These are phyloP conservation scores for Emydomyces testavorans DNA, from an alignment of 2,329 filamentous ascomycete species.

Conservation along the genomic window DNA sequence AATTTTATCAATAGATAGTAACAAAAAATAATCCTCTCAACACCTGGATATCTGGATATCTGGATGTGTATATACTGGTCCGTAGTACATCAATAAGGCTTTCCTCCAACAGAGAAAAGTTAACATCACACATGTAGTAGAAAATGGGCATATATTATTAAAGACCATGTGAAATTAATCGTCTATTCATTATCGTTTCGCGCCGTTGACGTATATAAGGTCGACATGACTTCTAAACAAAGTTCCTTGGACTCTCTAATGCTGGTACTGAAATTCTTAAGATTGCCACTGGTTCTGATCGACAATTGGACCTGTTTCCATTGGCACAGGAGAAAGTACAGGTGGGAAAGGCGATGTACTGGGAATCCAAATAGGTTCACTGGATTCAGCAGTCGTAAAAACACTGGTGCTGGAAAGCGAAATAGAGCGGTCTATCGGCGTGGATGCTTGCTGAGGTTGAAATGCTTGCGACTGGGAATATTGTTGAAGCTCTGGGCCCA, in stretches of 20 bases:
- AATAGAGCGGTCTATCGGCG: background rate
- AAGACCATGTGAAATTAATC: background rate
- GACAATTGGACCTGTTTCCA: background rate
- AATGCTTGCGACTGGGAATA: constrained; percentile 7
- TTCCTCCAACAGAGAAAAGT: background rate
- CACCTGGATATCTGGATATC: constrained; percentile 5
- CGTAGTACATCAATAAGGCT: background rate
- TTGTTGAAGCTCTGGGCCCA: constrained; percentile 11
- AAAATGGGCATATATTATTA: background rate
- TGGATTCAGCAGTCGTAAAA: constrained; percentile 9
- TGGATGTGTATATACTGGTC: constrained; percentile 8
- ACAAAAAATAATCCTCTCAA: constrained; percentile 2
- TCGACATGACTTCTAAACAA: background rate
- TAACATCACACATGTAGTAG: background rate
- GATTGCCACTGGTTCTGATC: constrained; percentile 3
- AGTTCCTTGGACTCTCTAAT: background rate
- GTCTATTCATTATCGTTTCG: constrained; percentile 8
- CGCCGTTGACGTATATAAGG: background rate
- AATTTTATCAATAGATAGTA: constrained; percentile 4
- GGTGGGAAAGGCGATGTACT: constrained; percentile 9
- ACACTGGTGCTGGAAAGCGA: background rate
- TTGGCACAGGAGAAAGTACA: constrained; percentile 6
- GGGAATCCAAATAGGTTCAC: constrained; percentile 13
- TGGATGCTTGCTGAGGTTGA: constrained; percentile 5
- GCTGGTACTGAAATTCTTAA: background rate